phyloP scores from a whole-genome alignment of 768 basidiomycete genomes.

The Boletus tylopilopsis region DNA sequence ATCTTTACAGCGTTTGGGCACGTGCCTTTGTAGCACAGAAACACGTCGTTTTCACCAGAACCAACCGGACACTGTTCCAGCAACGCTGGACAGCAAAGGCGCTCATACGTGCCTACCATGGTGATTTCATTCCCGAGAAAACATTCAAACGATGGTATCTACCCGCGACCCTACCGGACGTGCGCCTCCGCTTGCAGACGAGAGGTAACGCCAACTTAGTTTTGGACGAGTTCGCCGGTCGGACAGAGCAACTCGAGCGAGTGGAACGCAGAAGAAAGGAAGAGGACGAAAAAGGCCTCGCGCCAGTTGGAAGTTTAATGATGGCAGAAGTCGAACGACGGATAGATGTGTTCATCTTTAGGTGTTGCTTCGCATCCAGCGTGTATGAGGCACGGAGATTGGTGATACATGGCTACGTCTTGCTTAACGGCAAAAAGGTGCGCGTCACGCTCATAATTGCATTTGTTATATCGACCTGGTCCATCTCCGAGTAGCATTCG shows the following conservation, averaged over 20 bases:
- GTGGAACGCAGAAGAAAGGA: constrained; percentile 47
- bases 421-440: constrained; percentile 88
- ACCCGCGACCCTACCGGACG: constrained; percentile 80
- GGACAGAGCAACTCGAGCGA: constrained; percentile 40
- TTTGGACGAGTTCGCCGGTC: constrained; percentile 56
- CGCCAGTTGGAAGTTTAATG: constrained; percentile 95
- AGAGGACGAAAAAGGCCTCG: constrained; percentile 59
- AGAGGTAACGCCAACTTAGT: constrained; percentile 35
- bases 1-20: constrained; percentile 86
- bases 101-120: constrained; percentile 90
- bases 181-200: constrained; percentile 54
- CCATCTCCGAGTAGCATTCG: constrained; percentile 50
- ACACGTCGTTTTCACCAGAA: constrained; percentile 52
- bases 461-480: neutral
- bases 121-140: constrained; percentile 89
- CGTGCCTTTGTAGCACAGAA: constrained; percentile 54
- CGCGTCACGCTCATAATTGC: constrained; percentile 20
- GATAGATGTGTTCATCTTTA: constrained; percentile 89
- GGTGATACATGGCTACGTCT: constrained; percentile 82
- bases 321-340: constrained; percentile 91
- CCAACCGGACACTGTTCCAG: constrained; percentile 71
- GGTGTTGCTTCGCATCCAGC: constrained; percentile 82
- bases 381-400: constrained; percentile 87
- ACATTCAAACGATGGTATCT: constrained; percentile 96
- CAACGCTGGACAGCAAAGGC: constrained; percentile 89